Evolutionary conservation across 78 protist species (phyloP).

Genomic region (Corallochytrium limacisporum): DNA sequence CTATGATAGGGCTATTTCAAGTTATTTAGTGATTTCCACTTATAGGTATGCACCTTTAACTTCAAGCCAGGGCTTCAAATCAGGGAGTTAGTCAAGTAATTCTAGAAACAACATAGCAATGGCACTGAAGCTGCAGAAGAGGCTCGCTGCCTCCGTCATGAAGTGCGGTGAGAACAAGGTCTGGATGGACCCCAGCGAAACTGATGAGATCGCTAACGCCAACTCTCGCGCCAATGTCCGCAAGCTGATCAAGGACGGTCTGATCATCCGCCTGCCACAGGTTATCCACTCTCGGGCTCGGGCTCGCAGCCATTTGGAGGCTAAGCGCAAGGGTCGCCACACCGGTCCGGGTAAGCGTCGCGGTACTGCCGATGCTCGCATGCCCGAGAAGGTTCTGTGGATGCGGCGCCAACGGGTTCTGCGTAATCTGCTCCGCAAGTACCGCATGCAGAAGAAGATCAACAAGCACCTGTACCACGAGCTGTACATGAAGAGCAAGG

Average conservation of each 20-base stretch:
- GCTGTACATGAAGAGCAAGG: slow-evolving; percentile 90
- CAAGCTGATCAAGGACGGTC: slow-evolving; percentile 81
- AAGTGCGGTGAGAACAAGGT: slow-evolving; percentile 93
- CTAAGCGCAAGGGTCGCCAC: slow-evolving; percentile 80
- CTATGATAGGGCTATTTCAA: too few relatives aligned
- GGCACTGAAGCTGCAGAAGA: slow-evolving; percentile 42
- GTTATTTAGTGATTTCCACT: too few relatives aligned
- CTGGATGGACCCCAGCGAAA: slow-evolving; percentile 98
- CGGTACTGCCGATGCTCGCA: slow-evolving; percentile 96
- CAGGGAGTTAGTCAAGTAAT: too few relatives aligned
- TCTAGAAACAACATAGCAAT: too few relatives aligned
- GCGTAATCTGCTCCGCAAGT: slow-evolving; percentile 88
- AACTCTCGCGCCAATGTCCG: slow-evolving; percentile 73
- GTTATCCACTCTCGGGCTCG: slow-evolving; percentile 84
- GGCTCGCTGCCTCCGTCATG: slow-evolving; percentile 94
- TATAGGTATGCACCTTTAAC: too few relatives aligned
- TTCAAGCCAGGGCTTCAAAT: too few relatives aligned
- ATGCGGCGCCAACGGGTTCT: slow-evolving; percentile 95
- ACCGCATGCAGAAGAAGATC: slow-evolving; percentile 93
- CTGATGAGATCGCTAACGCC: slow-evolving; percentile 80
- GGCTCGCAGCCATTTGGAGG: slow-evolving; percentile 48
- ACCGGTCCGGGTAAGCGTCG: slow-evolving; percentile 89
- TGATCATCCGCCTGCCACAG: slow-evolving; percentile 82
- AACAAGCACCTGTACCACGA: slow-evolving; percentile 89
- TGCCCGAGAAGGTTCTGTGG: slow-evolving; percentile 93